These are phyloP conservation scores for Colletotrichum sp. DNA, from an alignment of 2,329 filamentous ascomycete genomes.

Conservation along the genomic window DNA sequence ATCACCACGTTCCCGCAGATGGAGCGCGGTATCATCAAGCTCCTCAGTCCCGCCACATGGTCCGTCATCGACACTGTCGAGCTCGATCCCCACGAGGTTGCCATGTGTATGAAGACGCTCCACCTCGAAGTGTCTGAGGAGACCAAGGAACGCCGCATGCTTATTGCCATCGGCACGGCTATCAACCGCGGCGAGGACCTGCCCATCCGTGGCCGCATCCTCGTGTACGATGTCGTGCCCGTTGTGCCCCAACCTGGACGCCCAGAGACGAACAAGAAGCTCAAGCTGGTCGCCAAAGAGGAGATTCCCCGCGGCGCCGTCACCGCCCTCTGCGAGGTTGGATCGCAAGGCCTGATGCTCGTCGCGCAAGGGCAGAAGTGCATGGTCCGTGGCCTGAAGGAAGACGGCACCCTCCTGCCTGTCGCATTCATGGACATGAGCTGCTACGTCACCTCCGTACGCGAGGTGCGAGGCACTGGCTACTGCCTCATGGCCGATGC, in stretches of 20 bases:
- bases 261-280: slow-evolving; percentile 83
- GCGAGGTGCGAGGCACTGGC: slow-evolving; percentile 82
- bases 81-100: slow-evolving; percentile 75
- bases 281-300: slow-evolving; percentile 88
- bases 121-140: slow-evolving; percentile 90
- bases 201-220: slow-evolving; percentile 81
- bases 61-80: slow-evolving; percentile 77
- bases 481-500: slow-evolving; percentile 89
- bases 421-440: slow-evolving; percentile 99
- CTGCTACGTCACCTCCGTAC: slow-evolving; percentile 87
- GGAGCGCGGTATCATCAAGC: slow-evolving; percentile 75
- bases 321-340: slow-evolving; percentile 83
- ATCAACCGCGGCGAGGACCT: slow-evolving; percentile 90
- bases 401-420: slow-evolving; percentile 89
- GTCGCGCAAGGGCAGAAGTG: slow-evolving; percentile 96
- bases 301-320: slow-evolving; percentile 92
- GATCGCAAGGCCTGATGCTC: slow-evolving; percentile 85
- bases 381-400: slow-evolving; percentile 94
- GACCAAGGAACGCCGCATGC: slow-evolving; percentile 82
- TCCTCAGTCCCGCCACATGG: slow-evolving; percentile 81
- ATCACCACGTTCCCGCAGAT: slow-evolving; percentile 67
- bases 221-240: slow-evolving; percentile 89
- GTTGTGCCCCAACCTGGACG: slow-evolving; percentile 89
- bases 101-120: slow-evolving; percentile 83
- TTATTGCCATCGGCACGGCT: slow-evolving; percentile 86